Base-by-base conservation (phyloP, 1,284 basidiomycete genomes). In the Rhodotorula sp. region DNA sequence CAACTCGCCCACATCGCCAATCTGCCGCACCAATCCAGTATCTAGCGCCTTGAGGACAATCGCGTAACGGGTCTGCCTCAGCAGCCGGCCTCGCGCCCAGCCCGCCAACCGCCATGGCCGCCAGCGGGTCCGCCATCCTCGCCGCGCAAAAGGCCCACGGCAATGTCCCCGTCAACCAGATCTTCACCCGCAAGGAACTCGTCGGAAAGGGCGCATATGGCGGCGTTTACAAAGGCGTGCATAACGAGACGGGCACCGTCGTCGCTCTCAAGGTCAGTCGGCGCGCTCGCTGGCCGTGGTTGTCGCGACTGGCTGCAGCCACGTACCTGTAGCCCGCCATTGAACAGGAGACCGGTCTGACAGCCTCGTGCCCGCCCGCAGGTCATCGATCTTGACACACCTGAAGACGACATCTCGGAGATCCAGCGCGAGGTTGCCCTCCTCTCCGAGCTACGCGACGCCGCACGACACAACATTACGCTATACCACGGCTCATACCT, bases 371-470 rank as follows among this genome's bases (percentile, higher is more conserved):
- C 39, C 9, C 39, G 7, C 39, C 39, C 39, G 39, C 39, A 39
- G 39, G 39, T 99, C 80, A 97, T 99, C 84, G 94, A 99, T 81
- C 89, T 99, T 74, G 97, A 99, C 83, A 97, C 92, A 27, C 89
- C 92, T 65, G 82, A 83, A 62, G 95, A 97, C 82, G 97, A 99
- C 81, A 94, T 98, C 36, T 91, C 86, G 59, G 96, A 97, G 82
- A 98, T 99, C 68, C 96, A 98, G 82, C 90, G 91, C 74, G 97
- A 99, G 83, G 94, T 99, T 32, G 89, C 93, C 13, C 88, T 99
- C 60, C 86, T 99, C 44, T 91, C 91, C 63, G 92, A 96, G 80
- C 87, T 99, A 54, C 86, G 92, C 54, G 82, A 83, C 55, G 81
- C 82, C 6, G 91, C 93, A 76, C 88, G 88, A 0, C 90, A 91